A percentile compares a stretch with the other conserved stretches of the same genome.
These are phyloP conservation scores for Phialophora expanda DNA, from an alignment of 2,329 filamentous ascomycete species.

Conservation along the genomic window DNA sequence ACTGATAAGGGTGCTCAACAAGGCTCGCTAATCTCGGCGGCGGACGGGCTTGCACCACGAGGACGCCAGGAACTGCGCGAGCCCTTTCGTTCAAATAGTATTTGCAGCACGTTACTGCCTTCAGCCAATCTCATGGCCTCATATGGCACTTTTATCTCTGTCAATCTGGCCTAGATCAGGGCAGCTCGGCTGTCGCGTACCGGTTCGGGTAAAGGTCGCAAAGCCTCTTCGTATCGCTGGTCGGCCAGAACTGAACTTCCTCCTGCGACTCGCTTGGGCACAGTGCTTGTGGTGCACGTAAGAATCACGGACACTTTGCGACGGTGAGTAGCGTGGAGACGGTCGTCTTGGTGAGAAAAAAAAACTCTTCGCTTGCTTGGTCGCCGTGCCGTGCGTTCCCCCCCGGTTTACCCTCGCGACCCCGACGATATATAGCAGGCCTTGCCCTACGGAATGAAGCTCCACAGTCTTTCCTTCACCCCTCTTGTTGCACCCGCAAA, in stretches of 20 bases:
- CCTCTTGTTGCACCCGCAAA: slow-evolving; percentile 4
- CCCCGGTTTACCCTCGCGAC: not conserved
- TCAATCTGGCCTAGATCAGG: slow-evolving; percentile 22
- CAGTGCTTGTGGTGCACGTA: not conserved
- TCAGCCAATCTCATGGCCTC: slow-evolving; percentile 20
- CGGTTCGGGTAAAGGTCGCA: slow-evolving; percentile 18
- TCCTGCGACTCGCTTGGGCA: slow-evolving; percentile 18
- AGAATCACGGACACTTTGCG: slow-evolving; percentile 15
- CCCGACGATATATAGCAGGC: slow-evolving; percentile 23
- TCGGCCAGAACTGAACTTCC: not conserved
- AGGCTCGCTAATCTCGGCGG: slow-evolving; percentile 31
- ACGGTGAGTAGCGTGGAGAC: slow-evolving; percentile 26
- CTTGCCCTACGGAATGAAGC: not conserved
- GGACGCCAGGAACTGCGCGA: slow-evolving; percentile 5
- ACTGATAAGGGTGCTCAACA: slow-evolving; percentile 26
- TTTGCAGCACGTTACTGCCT: slow-evolving; percentile 8
- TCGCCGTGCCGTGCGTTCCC: slow-evolving; percentile 9
- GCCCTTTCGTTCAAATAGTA: slow-evolving; percentile 19
- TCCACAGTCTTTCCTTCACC: slow-evolving; percentile 11
- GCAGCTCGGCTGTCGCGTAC: slow-evolving; percentile 19
- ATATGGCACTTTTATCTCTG: slow-evolving; percentile 2
- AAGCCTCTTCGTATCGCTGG: slow-evolving; percentile 4
- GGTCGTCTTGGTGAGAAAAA: not conserved
- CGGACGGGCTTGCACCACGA: slow-evolving; percentile 6
- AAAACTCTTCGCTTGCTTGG: slow-evolving; percentile 4